Evolutionary conservation across 139 green algal genomes (phyloP).

Genomic region (Auxenochlorella pyrenoidosa): DNA sequence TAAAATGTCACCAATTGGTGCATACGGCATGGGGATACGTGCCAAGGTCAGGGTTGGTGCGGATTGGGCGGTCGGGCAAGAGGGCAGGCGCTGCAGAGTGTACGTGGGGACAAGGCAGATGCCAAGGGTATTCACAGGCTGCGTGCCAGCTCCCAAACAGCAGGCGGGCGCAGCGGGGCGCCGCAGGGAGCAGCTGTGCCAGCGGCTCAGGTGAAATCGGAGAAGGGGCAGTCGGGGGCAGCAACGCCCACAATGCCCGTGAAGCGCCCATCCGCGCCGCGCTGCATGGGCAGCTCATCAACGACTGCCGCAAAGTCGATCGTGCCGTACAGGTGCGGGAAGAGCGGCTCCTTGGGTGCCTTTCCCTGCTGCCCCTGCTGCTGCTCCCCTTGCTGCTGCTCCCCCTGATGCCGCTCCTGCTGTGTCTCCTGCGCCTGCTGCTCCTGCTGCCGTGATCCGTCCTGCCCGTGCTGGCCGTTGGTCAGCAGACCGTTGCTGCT

Average conservation of each 20-base stretch:
- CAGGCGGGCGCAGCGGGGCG: too few relatives aligned
- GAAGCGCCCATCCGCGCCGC: conserved; percentile 29
- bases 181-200: too few relatives aligned
- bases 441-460: not conserved
- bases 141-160: too few relatives aligned
- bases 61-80: too few relatives aligned
- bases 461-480: not conserved
- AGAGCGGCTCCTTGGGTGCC: conserved; percentile 47
- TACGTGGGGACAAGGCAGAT: too few relatives aligned
- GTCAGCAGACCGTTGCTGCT: not conserved
- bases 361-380: not conserved
- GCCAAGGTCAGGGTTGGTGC: too few relatives aligned
- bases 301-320: conserved; percentile 63
- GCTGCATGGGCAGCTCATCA: conserved; percentile 53
- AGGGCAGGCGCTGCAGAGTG: too few relatives aligned
- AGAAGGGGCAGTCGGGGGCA: not conserved
- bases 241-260: conserved; percentile 26
- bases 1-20: too few relatives aligned
- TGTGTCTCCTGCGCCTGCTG: not conserved
- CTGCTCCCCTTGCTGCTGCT: conserved; percentile 37
- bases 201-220: not conserved
- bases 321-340: conserved; percentile 77
- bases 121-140: too few relatives aligned
- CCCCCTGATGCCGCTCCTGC: not conserved
- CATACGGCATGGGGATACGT: too few relatives aligned